phyloP scores from a whole-genome alignment of 2,329 filamentous ascomycete species.

The Penicillium sp. region DNA sequence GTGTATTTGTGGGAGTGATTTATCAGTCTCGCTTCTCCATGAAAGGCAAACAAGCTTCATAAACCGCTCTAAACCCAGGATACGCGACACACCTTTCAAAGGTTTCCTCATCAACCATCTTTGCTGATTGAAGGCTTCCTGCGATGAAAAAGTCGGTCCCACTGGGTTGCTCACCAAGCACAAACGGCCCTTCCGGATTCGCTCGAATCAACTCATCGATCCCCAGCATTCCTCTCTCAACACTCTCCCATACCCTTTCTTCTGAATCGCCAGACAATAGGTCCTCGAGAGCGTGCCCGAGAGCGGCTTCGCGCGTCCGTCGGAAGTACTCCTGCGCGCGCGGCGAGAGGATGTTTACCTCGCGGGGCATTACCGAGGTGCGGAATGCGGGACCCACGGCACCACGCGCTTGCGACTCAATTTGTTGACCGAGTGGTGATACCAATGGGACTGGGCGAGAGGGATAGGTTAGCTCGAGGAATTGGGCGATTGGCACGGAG shows the following conservation, averaged over 20 bases:
- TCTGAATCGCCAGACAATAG: conserved; percentile 25
- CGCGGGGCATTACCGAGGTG: conserved; percentile 40
- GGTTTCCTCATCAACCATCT: conserved; percentile 32
- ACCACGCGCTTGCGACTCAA: conserved; percentile 34
- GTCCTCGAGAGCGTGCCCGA: conserved; percentile 40
- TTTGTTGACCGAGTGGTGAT: conserved; percentile 38
- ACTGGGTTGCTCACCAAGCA: conserved; percentile 39
- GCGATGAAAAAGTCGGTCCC: conserved; percentile 45
- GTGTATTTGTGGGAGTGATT: too few species aligned
- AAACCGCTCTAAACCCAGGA: conserved; percentile 6
- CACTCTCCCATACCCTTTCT: conserved; percentile 2
- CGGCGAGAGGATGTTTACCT: conserved; percentile 40
- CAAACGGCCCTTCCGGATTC: conserved; percentile 41
- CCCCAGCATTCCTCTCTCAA: conserved; percentile 25
- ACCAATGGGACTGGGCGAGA: conserved; percentile 35
- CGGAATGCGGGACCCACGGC: conserved; percentile 30
- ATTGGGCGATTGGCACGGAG: conserved; percentile 41
- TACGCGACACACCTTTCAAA: conserved; percentile 30
- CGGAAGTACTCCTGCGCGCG: conserved; percentile 43
- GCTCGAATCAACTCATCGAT: conserved; percentile 38
- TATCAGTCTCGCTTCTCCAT: conserved; percentile 9
- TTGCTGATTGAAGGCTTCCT: conserved; percentile 37
- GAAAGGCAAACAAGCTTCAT: conserved; percentile 14
- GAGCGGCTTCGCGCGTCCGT: conserved; percentile 38
- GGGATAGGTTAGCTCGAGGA: conserved; percentile 46